These are phyloP conservation scores for Botrytis pseudocinerea DNA, from an alignment of 2,329 filamentous ascomycete genomes.

Conservation along the genomic window DNA sequence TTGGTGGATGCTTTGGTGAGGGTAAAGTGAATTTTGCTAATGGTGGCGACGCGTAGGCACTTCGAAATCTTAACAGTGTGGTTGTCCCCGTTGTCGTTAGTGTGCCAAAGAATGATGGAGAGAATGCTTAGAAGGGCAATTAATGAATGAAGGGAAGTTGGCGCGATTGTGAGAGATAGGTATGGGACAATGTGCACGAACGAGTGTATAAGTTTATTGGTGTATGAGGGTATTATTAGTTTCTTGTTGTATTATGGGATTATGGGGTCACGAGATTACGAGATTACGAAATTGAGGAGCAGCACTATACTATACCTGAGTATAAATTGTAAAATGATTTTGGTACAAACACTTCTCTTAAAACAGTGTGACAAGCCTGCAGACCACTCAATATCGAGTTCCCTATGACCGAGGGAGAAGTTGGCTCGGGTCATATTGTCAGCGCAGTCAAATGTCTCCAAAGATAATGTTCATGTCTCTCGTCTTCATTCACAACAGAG, in stretches of 20 bases:
- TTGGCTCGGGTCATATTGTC: not conserved
- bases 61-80: constrained; percentile 53
- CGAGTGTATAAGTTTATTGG: not conserved
- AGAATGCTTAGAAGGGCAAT: constrained; percentile 47
- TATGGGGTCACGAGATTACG: not conserved
- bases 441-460: not conserved
- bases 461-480: not conserved
- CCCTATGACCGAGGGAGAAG: not conserved
- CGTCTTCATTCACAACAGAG: not conserved
- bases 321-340: not conserved
- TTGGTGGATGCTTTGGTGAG: constrained; percentile 42
- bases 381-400: not conserved
- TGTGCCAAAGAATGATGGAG: constrained; percentile 54
- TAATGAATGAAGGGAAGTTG: not conserved
- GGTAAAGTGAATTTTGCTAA: constrained; percentile 35
- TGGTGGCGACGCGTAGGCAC: constrained; percentile 45
- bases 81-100: constrained; percentile 52
- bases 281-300: not conserved
- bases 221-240: not conserved
- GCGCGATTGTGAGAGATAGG: not conserved
- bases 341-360: not conserved
- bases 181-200: not conserved
- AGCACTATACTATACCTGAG: not conserved
- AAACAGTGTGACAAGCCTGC: fast-evolving
- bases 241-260: not conserved